Conservation (phyloP, 2,329 filamentous ascomycete genomes). For the Mariannaea elegans region DNA sequence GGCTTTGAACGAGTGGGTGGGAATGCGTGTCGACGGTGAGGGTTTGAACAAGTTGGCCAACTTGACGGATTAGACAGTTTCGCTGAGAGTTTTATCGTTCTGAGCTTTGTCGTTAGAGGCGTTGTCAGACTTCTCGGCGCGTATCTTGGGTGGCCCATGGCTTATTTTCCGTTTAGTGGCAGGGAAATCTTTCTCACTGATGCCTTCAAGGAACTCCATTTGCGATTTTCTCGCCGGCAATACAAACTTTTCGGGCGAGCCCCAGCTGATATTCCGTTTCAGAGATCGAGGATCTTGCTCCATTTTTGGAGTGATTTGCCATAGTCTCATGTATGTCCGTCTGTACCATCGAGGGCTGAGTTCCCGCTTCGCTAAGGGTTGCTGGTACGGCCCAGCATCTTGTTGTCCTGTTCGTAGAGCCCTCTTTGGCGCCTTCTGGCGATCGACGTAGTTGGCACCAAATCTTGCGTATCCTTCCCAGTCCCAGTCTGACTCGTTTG, state of each 20-base stretch:
- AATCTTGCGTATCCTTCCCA: slow-evolving; percentile 55
- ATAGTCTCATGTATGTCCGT: slow-evolving; percentile 57
- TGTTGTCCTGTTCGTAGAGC: slow-evolving; percentile 47
- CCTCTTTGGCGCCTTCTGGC: slow-evolving; percentile 44
- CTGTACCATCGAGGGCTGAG: slow-evolving; percentile 54
- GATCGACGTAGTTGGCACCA: slow-evolving; percentile 52
- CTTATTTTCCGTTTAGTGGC: not conserved
- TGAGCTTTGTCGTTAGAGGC: not conserved
- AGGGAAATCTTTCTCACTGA: slow-evolving; percentile 37
- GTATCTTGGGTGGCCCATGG: not conserved
- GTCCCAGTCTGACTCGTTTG: slow-evolving; percentile 42
- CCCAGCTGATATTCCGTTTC: slow-evolving; percentile 57
- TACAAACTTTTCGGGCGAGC: slow-evolving; percentile 38
- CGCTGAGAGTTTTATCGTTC: not conserved
- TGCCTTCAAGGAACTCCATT: slow-evolving; percentile 58
- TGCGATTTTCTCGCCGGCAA: slow-evolving; percentile 46
- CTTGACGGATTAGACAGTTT: slow-evolving; percentile 43
- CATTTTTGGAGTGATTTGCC: slow-evolving; percentile 56
- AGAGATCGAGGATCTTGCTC: slow-evolving; percentile 44
- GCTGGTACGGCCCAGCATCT: slow-evolving; percentile 50
- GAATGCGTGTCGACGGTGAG: slow-evolving; percentile 77
- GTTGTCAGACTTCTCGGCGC: not conserved
- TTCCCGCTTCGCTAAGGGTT: slow-evolving; percentile 43
- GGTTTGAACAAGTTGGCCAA: slow-evolving; percentile 67
- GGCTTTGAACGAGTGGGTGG: slow-evolving; percentile 76